Evolutionary conservation across 345 rosid genomes (phyloP).

Genomic region (Stellera chamaejasme): DNA sequence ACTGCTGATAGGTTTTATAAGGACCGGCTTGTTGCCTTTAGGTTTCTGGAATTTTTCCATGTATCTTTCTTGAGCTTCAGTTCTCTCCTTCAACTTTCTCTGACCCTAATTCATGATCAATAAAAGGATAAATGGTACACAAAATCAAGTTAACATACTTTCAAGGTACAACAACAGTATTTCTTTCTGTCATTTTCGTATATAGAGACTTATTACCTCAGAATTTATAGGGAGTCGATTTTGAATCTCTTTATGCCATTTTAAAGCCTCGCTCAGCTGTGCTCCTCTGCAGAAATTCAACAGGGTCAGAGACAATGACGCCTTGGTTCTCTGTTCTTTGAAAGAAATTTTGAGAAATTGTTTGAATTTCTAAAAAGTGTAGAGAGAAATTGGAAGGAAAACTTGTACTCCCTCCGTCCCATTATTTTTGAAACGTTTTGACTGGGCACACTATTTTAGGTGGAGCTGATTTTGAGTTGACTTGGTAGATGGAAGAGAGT

Average conservation of each 20-base stretch:
- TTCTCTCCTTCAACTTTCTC: slow-evolving; percentile 39
- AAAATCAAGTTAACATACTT: neutral
- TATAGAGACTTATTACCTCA: slow-evolving; percentile 23
- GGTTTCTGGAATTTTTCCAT: slow-evolving; percentile 27
- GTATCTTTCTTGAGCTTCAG: slow-evolving; percentile 52
- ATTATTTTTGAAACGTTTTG: too few relatives aligned
- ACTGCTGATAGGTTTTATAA: slow-evolving; percentile 14
- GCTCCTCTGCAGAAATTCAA: slow-evolving; percentile 22
- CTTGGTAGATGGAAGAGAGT: too few relatives aligned
- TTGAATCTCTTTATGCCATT: slow-evolving; percentile 36
- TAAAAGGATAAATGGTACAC: neutral
- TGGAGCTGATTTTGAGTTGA: too few relatives aligned
- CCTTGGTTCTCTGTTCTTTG: neutral
- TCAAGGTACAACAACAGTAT: neutral
- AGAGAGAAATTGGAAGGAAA: neutral
- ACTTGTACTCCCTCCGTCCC: too few relatives aligned
- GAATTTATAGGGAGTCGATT: slow-evolving; percentile 29
- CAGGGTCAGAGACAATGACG: neutral
- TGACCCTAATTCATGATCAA: slow-evolving; percentile 25
- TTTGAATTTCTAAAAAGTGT: neutral
- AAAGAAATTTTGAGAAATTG: neutral
- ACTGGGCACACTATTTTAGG: too few relatives aligned
- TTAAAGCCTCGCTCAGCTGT: slow-evolving; percentile 47
- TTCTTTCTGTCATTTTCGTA: neutral
- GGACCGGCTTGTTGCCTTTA: slow-evolving; percentile 16